These are phyloP conservation scores for Russula sp. DNA, from an alignment of 768 basidiomycete genomes.

Conservation along the genomic window DNA sequence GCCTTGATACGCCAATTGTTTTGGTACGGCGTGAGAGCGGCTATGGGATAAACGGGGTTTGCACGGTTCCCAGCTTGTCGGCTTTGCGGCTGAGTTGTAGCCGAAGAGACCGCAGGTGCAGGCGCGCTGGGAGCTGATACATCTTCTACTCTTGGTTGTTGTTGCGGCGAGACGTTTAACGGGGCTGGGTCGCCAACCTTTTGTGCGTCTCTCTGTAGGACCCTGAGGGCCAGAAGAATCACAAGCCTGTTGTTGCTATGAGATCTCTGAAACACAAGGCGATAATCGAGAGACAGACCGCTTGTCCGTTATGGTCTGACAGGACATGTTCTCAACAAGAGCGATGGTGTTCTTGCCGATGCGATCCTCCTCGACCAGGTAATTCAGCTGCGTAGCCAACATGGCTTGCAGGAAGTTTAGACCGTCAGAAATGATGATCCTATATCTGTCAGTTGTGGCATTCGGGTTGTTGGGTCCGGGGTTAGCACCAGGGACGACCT, in stretches of 20 bases:
- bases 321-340: constrained; percentile 69
- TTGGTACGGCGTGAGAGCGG: constrained; percentile 92
- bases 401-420: constrained; percentile 84
- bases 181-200: constrained; percentile 69
- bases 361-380: constrained; percentile 58
- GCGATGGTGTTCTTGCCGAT: constrained; percentile 68
- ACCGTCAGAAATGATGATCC: constrained; percentile 91
- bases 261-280: constrained; percentile 14
- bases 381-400: constrained; percentile 90
- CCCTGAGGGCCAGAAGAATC: constrained; percentile 68
- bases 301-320: constrained; percentile 80
- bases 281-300: constrained; percentile 49
- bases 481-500: constrained; percentile 48
- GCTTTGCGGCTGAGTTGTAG: constrained; percentile 14
- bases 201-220: constrained; percentile 51
- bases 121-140: constrained; percentile 34
- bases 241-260: constrained; percentile 54
- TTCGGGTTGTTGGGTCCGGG: constrained; percentile 26
- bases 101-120: constrained; percentile 25
- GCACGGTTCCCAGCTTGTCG: constrained; percentile 30
- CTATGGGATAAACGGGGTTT: constrained; percentile 72
- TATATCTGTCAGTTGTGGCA: constrained; percentile 49
- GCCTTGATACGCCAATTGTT: constrained; percentile 99
- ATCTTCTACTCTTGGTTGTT: constrained; percentile 29
- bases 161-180: constrained; percentile 35